Evolutionary conservation across 768 basidiomycete genomes (phyloP).

Genomic region (Pleurotus pulmonarius): DNA sequence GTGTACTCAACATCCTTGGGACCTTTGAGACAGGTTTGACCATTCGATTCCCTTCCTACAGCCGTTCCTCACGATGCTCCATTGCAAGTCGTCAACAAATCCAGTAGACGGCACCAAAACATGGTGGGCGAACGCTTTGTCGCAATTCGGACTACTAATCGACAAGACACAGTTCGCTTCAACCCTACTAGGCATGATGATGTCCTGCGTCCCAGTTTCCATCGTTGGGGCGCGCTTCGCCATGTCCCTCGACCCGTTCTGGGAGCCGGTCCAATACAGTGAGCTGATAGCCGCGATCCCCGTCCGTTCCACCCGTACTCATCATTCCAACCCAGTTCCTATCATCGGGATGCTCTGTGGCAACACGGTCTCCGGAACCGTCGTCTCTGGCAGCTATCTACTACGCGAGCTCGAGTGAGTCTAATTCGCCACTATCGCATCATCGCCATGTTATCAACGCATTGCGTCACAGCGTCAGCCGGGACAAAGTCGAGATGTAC

Average conservation of each 20-base stretch:
- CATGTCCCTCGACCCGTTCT: slow-evolving; percentile 76
- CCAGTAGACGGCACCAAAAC: slow-evolving; percentile 62
- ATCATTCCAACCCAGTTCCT: slow-evolving; percentile 47
- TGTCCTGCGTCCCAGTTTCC: slow-evolving; percentile 77
- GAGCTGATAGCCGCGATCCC: slow-evolving; percentile 15
- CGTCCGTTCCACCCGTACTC: background rate
- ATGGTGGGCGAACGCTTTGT: slow-evolving; percentile 49
- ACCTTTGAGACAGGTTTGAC: slow-evolving; percentile 73
- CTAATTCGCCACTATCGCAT: background rate
- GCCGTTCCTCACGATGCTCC: background rate
- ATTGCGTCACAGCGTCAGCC: slow-evolving; percentile 55
- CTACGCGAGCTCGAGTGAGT: slow-evolving; percentile 71
- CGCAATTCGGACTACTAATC: too few species aligned
- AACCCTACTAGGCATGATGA: slow-evolving; percentile 64
- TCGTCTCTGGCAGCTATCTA: slow-evolving; percentile 64
- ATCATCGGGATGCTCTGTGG: slow-evolving; percentile 87
- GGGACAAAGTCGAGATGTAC: slow-evolving; percentile 82
- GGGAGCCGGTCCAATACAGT: slow-evolving; percentile 84
- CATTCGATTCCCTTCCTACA: background rate
- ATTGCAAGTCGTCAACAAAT: slow-evolving; percentile 70
- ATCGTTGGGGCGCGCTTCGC: slow-evolving; percentile 73
- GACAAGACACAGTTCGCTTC: slow-evolving; percentile 48
- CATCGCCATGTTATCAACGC: background rate
- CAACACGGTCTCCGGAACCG: slow-evolving; percentile 71
- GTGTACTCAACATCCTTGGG: slow-evolving; percentile 70